phyloP scores from a whole-genome alignment of 2,329 filamentous ascomycete species.

The Colletotrichum liriopes region DNA sequence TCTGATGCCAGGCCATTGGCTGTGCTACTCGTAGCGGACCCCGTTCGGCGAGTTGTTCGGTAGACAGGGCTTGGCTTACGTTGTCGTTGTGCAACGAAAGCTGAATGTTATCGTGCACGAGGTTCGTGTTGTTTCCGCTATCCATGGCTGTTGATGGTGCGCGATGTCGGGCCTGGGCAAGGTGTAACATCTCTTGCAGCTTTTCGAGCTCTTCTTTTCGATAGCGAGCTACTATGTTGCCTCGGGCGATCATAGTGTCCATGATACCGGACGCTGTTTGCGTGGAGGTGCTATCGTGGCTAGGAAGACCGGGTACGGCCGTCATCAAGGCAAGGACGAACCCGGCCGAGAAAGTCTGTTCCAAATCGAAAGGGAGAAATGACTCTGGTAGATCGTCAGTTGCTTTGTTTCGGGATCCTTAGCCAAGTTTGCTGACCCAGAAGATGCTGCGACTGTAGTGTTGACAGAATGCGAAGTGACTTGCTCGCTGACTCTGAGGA shows the following conservation, averaged over 20 bases:
- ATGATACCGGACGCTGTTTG: conserved; percentile 15
- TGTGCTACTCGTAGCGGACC: not conserved
- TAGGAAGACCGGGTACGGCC: conserved; percentile 8
- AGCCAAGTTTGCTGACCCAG: not conserved
- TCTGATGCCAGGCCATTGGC: conserved; percentile 25
- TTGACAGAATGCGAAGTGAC: conserved; percentile 21
- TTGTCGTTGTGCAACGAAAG: not conserved
- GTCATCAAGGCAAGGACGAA: conserved; percentile 18
- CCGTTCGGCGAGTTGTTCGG: not conserved
- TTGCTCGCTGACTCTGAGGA: conserved; percentile 31
- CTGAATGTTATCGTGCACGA: not conserved
- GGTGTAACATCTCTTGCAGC: conserved; percentile 26
- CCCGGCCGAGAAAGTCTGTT: conserved; percentile 25
- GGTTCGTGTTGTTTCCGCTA: not conserved
- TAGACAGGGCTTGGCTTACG: not conserved
- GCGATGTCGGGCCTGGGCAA: not conserved
- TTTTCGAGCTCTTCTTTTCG: conserved; percentile 25
- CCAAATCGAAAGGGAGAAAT: conserved; percentile 33
- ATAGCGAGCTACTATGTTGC: conserved; percentile 13
- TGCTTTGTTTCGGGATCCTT: not conserved
- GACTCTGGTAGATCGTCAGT: not conserved
- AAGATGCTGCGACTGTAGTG: conserved; percentile 20
- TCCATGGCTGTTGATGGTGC: not conserved
- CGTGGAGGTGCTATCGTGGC: conserved; percentile 1
- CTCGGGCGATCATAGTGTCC: conserved; percentile 14